phyloP scores from a whole-genome alignment of 2,329 filamentous ascomycete species.

The Coniochaeta sp. region DNA sequence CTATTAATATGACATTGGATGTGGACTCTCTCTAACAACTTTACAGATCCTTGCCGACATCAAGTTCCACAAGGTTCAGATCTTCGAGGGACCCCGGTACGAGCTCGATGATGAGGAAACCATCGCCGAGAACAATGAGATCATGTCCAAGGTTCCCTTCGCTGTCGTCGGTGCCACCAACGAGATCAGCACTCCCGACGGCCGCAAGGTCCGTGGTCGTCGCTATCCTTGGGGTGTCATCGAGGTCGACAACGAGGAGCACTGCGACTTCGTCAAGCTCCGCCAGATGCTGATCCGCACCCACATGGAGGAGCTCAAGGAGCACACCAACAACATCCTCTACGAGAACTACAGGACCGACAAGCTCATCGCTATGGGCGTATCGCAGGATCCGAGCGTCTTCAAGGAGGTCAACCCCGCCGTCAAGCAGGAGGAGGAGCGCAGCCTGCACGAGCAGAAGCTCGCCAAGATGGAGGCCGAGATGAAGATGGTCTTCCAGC shows the following conservation, averaged over 20 bases:
- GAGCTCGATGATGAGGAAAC: conserved; percentile 99
- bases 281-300: conserved; percentile 99
- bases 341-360: conserved; percentile 99
- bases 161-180: conserved; percentile 95
- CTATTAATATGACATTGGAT: background rate
- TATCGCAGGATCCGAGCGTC: conserved; percentile 95
- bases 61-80: conserved; percentile 94
- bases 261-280: conserved; percentile 99
- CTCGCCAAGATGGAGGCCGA: conserved; percentile 99
- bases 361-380: conserved; percentile 97
- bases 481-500: conserved; percentile 99
- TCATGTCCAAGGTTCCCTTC: conserved; percentile 99
- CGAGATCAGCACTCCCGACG: conserved; percentile 85
- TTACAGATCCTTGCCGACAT: conserved; percentile 90
- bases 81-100: conserved; percentile 97
- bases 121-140: conserved; percentile 99
- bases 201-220: conserved; percentile 91
- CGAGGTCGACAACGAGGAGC: conserved; percentile 99
- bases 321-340: conserved; percentile 97
- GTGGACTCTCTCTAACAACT: background rate
- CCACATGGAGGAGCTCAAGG: conserved; percentile 99
- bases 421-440: conserved; percentile 99
- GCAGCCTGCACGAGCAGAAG: conserved; percentile 97
- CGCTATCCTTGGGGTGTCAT: conserved; percentile 98
- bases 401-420: conserved; percentile 99